Evolutionary conservation across 371 early-diverging fungal species (phyloP), one percentile per base, ranked within the genome.

Genomic region (Mucor lusitanicus): DNA sequence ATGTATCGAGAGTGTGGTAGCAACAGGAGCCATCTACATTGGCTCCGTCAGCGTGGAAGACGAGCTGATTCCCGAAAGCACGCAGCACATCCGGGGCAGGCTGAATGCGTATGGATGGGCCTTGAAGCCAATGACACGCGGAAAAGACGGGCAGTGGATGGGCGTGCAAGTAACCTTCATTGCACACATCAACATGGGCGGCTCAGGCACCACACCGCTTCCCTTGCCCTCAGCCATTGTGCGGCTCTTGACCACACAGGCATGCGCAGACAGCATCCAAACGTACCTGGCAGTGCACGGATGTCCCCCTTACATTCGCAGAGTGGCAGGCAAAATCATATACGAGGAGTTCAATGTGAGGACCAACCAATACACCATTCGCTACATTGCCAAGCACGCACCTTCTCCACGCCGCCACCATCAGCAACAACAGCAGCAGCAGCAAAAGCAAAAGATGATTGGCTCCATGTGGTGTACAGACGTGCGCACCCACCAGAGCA

Each of bases 31-130:
- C 6, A 74, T 90, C 35, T 82, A 83, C 44, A 77, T 85, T 40
- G 87, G 81, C 3, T 77, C 81, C 11, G 79, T 88, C 0, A 88
- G 88, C 33, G 85, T 88, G n/a, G 73, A 79, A 6, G 88, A 88
- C 59, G 64, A 74, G 6, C 64, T 82, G 46, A 82, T 89, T 21
- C 87, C 86, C 15, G 57, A 61, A 37, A 27, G 13, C 17, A 73
- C 75, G 30, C 79, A 75, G 19, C 79, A 81, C 28, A 63, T 66
- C 3, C 82, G 91, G 12, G 88, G 85, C 0, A 57, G 76, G 6
- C 63, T 86, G 5, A 65, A 70, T 12, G 68, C 85, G 1, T 80
- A 85, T 32, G 91, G 91, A 2, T 91, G 88, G 88, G 79, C 81
- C 1, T 50, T 89, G 37, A 53, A 75, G 27, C 83, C 87, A 0